Evolutionary conservation across 352 stramenopile genomes (phyloP), one percentile per base, ranked within the genome.

Genomic region (Phytophthora fragariae): DNA sequence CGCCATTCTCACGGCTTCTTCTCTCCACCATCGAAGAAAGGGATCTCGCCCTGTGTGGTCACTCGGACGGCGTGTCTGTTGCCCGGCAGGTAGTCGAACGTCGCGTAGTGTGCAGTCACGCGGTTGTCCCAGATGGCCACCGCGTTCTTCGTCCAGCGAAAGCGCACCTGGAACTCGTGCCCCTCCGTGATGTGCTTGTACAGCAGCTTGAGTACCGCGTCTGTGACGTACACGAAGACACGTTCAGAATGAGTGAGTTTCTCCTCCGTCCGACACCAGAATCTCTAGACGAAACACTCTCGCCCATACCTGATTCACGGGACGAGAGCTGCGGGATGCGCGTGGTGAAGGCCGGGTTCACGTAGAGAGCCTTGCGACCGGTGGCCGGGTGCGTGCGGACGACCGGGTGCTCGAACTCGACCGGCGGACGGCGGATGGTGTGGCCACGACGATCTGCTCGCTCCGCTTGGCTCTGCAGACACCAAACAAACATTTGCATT

Each of bases 321-420:
- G 46, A 53, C 11, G 50, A 57, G 21, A 57, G 24, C 50, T 57
- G 50, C 21, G 24, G 21, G n/a, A 57, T 57, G 24, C 50, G 50
- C 10, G 10, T 33, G 2, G 50, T 57, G 50, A 57, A 57, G 24
- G 50, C 50, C 14, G 50, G 50, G 14, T 57, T 57, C 50, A 57
- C 50, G 50, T 27, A 57, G 21, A 57, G 50, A 35, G 50, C 21
- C 11, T 21, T 31, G 50, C 50, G 50, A 21, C 50, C 50, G 24
- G 50, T 57, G 14, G 35, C 50, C 50, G 50, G 50, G 50, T 57
- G 50, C 21, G 50, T 57, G 3, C 50, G 50, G 3, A 57, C 50
- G 4, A 57, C 50, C 10, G 50, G 50, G 50, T 57, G 50, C 50
- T 57, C 50, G 24, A 57, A 57, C 50, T 57, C 50, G 12, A 57